Evolutionary conservation across 495 filamentous ascomycete species (phyloP), one percentile per base, ranked within the genome.

Genomic region (Evernia prunastri): DNA sequence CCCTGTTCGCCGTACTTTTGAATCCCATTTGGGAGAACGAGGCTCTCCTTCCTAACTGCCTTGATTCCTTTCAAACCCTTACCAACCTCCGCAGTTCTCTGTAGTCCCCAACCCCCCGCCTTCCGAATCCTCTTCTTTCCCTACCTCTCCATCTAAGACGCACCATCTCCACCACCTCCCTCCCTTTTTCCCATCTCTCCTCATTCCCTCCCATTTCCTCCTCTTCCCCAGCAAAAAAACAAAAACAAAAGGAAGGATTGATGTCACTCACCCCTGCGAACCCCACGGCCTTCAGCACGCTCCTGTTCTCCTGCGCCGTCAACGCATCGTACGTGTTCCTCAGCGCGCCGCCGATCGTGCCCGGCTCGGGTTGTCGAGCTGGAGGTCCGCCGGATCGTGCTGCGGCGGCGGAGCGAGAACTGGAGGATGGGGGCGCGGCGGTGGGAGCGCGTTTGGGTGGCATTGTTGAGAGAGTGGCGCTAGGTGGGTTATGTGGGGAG

Each of bases 231-330:
- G 12, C 42, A 43, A 40, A 10, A 51, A 36, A 58, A 17, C n/a
- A n/a, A n/a, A n/a, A n/a, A n/a, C n/a, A n/a, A n/a, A n/a, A n/a
- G n/a, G n/a, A n/a, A n/a, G n/a, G n/a, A n/a, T n/a, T n/a, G n/a
- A 25, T 23, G 2, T 4, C 15, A 67, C 69, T 64, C 37, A 71
- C 69, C 39, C 67, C 67, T 47, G 69, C 69, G 15, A 71, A 64
- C 29, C 62, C 65, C 33, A 71, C 67, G 36, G 65, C 66, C 11
- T 66, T 57, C 15, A 71, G 56, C 4, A 69, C 57, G 29, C 59
- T 57, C 54, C 60, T 49, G 18, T 71, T 71, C 36, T 71, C 69
- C 63, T 49, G 59, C 42, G 67, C 69, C 20, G 67, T 71, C 42
- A 71, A 23, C 20, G 57, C 20, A 1, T 66, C 47, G 49, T 68